These are phyloP conservation scores for Beauveria brongniartii DNA, from an alignment of 2,329 filamentous ascomycete species.

Conservation along the genomic window DNA sequence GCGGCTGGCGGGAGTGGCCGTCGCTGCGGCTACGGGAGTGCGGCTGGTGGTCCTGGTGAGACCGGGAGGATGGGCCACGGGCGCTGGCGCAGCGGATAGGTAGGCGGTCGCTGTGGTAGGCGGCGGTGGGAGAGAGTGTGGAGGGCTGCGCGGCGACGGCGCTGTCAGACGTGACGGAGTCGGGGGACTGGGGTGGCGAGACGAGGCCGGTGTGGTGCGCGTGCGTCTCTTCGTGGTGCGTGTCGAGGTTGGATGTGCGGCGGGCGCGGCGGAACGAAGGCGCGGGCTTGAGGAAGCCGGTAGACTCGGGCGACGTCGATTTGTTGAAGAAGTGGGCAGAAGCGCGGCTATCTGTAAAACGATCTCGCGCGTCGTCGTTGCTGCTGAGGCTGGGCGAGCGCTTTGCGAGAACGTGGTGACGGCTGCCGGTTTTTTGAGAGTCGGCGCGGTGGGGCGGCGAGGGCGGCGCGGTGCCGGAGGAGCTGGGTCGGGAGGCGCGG, in stretches of 20 bases:
- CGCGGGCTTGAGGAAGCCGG: constrained; percentile 27
- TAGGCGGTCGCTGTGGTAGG: constrained; percentile 18
- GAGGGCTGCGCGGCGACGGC: constrained; percentile 12
- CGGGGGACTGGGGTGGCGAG: constrained; percentile 11
- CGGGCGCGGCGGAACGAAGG: constrained; percentile 19
- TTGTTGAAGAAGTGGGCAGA: constrained; percentile 16
- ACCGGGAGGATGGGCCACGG: not conserved
- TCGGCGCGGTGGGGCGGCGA: not conserved
- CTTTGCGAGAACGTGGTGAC: not conserved
- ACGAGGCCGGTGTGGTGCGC: constrained; percentile 14
- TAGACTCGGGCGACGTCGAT: constrained; percentile 46
- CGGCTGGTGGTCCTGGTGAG: not conserved
- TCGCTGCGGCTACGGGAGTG: constrained; percentile 9
- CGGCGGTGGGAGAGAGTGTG: constrained; percentile 18
- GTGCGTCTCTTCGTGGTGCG: constrained; percentile 12
- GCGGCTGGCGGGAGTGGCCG: not conserved
- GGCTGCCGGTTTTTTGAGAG: not conserved
- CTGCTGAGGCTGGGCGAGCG: not conserved
- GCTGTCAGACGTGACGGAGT: constrained; percentile 15
- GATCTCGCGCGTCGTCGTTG: not conserved
- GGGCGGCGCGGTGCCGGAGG: not conserved
- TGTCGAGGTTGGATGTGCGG: constrained; percentile 12
- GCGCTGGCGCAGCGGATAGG: constrained; percentile 18
- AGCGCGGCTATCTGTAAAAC: not conserved
- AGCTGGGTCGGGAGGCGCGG: constrained; percentile 10